phyloP scores from a whole-genome alignment of 306 rosid species.

The Cyclanthera cordifolia region DNA sequence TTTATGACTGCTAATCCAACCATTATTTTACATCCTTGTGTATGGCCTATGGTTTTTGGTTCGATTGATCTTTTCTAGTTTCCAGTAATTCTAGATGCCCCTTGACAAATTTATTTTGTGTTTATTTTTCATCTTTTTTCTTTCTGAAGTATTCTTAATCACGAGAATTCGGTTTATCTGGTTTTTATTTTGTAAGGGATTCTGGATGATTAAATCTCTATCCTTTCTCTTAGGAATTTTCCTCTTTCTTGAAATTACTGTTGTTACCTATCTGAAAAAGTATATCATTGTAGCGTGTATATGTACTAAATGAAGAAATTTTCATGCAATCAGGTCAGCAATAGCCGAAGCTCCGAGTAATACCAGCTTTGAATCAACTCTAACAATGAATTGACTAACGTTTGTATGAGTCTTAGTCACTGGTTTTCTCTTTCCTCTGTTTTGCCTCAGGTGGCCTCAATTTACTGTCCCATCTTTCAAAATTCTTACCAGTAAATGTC shows the following conservation, averaged over 20 bases:
- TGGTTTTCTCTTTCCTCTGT: slow-evolving; percentile 3
- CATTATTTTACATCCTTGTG: background rate
- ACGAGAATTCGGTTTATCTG: background rate
- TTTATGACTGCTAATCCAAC: too few species aligned
- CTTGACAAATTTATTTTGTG: background rate
- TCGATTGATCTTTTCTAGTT: background rate
- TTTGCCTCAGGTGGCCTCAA: slow-evolving; percentile 79
- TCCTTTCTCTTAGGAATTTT: background rate
- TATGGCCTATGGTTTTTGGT: background rate
- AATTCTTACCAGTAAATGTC: slow-evolving; percentile 40
- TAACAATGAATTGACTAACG: background rate
- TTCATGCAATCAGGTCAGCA: background rate
- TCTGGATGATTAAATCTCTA: background rate
- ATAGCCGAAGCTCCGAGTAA: background rate
- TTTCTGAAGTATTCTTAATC: background rate
- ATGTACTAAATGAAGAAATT: background rate
- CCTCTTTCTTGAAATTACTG: background rate
- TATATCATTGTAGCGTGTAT: background rate
- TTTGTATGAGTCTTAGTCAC: background rate
- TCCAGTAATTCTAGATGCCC: background rate
- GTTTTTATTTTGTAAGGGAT: background rate
- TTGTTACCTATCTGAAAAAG: background rate
- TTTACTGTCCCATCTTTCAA: slow-evolving; percentile 59
- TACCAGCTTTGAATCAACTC: background rate
- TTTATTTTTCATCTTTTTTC: background rate